These are phyloP conservation scores for Asterochloris sp. DNA, from an alignment of 139 green algal species.

Conservation along the genomic window DNA sequence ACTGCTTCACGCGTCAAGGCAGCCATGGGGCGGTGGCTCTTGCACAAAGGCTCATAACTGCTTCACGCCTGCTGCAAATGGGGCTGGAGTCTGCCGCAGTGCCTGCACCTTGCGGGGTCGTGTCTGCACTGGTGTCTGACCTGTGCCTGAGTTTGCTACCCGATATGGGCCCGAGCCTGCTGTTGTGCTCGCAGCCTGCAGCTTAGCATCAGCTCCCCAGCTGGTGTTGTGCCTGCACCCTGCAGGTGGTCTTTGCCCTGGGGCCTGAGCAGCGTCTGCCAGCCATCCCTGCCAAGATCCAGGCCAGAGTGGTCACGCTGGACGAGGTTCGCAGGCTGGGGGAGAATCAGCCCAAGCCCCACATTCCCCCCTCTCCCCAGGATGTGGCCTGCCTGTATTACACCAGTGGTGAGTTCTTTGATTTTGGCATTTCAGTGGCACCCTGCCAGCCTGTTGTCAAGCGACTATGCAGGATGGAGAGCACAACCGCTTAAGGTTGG, in stretches of 20 bases:
- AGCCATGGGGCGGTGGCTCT: neutral
- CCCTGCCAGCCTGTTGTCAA: no score
- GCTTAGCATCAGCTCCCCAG: no score
- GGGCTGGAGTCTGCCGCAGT: neutral
- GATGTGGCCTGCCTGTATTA: constrained; percentile 94
- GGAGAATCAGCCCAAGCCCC: constrained; percentile 62
- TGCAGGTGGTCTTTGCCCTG: constrained; percentile 46
- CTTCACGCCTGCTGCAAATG: neutral
- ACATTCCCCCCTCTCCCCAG: constrained; percentile 64
- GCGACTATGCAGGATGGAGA: no score
- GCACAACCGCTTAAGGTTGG: neutral
- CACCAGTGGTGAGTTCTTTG: constrained; percentile 73
- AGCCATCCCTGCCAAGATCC: constrained; percentile 26
- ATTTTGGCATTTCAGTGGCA: no score
- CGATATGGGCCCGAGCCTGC: no score
- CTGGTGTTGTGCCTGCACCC: neutral
- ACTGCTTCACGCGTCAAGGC: neutral
- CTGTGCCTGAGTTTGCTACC: neutral
- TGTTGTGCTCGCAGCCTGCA: no score
- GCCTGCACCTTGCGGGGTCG: neutral
- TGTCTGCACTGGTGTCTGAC: neutral
- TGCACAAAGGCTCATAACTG: neutral
- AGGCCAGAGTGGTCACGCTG: constrained; percentile 53
- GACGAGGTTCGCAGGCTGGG: constrained; percentile 62
- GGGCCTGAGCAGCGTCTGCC: constrained; percentile 37